Conservation (phyloP, 2,329 filamentous ascomycete genomes). For the Zymoseptoria tritici region DNA sequence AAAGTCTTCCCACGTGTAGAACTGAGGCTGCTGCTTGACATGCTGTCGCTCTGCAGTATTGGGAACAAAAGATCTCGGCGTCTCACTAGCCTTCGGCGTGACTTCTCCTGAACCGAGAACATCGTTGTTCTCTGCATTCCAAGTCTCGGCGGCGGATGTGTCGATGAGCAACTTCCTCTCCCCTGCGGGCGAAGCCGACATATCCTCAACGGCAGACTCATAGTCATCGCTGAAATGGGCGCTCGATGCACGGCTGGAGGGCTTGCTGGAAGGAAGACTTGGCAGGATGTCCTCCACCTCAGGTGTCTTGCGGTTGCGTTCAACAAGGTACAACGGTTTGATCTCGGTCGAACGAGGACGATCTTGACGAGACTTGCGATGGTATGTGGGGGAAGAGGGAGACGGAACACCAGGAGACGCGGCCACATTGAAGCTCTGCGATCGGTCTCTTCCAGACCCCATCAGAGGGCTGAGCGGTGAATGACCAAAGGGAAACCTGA, state of each 20-base stretch:
- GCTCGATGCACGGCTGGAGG: slow-evolving; percentile 35
- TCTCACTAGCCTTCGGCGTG: slow-evolving; percentile 58
- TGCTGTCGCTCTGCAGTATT: slow-evolving; percentile 11
- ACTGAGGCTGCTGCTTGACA: slow-evolving; percentile 26
- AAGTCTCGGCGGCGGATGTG: slow-evolving; percentile 16
- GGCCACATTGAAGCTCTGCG: slow-evolving; percentile 23
- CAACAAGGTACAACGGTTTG: slow-evolving; percentile 74
- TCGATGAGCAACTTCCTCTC: slow-evolving; percentile 19
- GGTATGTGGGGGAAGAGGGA: slow-evolving; percentile 17
- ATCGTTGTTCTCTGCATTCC: slow-evolving; percentile 15
- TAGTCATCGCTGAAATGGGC: slow-evolving; percentile 35
- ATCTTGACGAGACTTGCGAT: slow-evolving; percentile 15
- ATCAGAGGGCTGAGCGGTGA: slow-evolving; percentile 22
- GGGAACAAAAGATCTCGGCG: slow-evolving; percentile 24
- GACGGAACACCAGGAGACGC: slow-evolving; percentile 11
- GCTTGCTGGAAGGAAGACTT: slow-evolving; percentile 43
- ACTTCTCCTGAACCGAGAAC: slow-evolving; percentile 58
- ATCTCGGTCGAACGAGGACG: slow-evolving; percentile 48
- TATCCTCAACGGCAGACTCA: slow-evolving; percentile 37
- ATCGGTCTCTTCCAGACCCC: slow-evolving; percentile 18
- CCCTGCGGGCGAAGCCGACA: slow-evolving; percentile 12
- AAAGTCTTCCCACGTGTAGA: slow-evolving; percentile 33
- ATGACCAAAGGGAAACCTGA: slow-evolving; percentile 28
- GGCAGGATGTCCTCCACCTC: slow-evolving; percentile 42
- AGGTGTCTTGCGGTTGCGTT: slow-evolving; percentile 49